Evolutionary conservation across 2,329 filamentous ascomycete genomes (phyloP), one percentile per base, ranked within the genome.

Genomic region (Graphilbum ipis-grandicollis): DNA sequence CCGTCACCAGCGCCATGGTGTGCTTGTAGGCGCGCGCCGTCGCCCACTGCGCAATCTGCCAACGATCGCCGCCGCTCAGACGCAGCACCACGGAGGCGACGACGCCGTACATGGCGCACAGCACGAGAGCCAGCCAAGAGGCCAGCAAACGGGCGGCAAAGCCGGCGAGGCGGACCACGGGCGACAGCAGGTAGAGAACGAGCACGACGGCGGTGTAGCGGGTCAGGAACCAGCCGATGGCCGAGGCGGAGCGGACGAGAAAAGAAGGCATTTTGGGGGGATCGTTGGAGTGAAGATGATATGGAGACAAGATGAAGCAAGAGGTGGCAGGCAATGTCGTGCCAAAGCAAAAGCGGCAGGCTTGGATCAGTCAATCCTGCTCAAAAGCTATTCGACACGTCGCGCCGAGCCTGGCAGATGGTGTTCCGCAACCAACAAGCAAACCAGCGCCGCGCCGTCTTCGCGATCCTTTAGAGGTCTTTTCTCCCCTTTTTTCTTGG

Each of bases 21-120:
- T 72, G 80, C 56, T 86, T 80, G 67, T 93, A 96, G 44, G 67
- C 59, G 42, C 85, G 73, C 8, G 65, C 90, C 9, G 74, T 74
- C 29, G 82, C 74, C 83, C 85, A 96, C 65, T 96, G 90, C 21
- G 81, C 72, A 44, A 84, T 71, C 38, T 79, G 75, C 41, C 75
- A 44, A 14, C 40, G 41, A 34, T 37, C 75, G 48, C 79, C 71
- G 41, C 85, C 85, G 34, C 75, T 47, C 14, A 81, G 48, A 33
- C 79, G 75, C 43, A 96, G 67, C 41, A 71, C 49, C 42, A 86
- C 68, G 32, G 80, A 84, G 21, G 75, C 75, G 33, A 82, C 42
- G 40, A 83, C 80, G 41, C 86, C 90, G 57, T 83, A 92, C 47
- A 65, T 55, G 21, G 86, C 71, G 54, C 52, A 65, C 38, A 66